Evolutionary conservation across 2,329 filamentous ascomycete genomes (phyloP), one percentile per base, ranked within the genome.

Genomic region (Scytalidium sp.): DNA sequence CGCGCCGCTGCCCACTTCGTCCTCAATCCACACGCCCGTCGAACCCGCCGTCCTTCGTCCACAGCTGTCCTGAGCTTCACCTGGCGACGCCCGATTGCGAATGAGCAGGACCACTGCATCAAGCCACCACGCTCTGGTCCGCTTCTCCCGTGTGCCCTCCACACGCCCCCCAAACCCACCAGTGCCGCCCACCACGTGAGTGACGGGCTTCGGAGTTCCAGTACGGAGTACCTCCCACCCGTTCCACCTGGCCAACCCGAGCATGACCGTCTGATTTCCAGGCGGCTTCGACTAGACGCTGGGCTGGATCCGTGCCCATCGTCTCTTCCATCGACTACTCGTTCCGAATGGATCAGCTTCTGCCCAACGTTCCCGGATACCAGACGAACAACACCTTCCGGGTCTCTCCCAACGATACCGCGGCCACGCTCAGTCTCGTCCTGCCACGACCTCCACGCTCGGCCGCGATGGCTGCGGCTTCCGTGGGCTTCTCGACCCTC

Each of bases 401-500:
- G 13, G 32, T 36, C 5, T 36, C 32, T 15, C 11, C 32, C 17
- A 10, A n/a, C 7, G 32, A 36, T n/a, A n/a, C 5, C 5, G 32
- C 32, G 13, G 32, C 6, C 17, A 36, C 32, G 8, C 13, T n/a
- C 4, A n/a, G 32, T 15, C 15, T 36, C 13, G 17, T 36, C 15
- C 32, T 36, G 32, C 32, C 32, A 15, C 32, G 32, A 36, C 32
- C 32, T 15, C 32, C 13, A 36, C 32, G 11, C 15, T n/a, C 32
- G 6, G 32, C 32, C 17, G 32, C 32, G 5, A 36, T 36, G 32
- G 32, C 32, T 36, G 32, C 32, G 32, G 32, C 32, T n/a, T 36
- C 32, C 17, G 13, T 36, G 32, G 32, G 32, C 5, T 36, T 36
- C 32, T 36, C 32, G 32, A 36, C 23, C 17, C 78, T 80, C 68